Conservation (phyloP, 257 asterid genomes). For the Nicotiana knightiana region DNA sequence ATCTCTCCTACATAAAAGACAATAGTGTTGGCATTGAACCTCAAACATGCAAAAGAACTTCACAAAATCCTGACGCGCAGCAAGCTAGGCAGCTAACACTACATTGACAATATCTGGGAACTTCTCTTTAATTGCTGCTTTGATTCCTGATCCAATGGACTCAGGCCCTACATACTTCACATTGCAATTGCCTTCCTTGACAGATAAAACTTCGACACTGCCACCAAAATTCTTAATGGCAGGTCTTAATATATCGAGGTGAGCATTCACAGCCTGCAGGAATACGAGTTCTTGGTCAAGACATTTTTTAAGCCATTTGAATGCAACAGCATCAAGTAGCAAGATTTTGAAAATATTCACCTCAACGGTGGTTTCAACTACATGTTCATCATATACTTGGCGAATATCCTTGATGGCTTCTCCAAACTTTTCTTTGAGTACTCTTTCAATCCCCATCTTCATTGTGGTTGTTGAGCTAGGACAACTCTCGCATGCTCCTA, state of each 20-base stretch:
- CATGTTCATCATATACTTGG: conserved; percentile 56
- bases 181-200: conserved; percentile 51
- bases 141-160: conserved; percentile 80
- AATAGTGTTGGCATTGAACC: not conserved
- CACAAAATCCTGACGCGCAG: not conserved
- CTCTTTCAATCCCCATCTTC: conserved; percentile 87
- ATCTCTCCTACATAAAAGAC: not conserved
- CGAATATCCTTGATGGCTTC: conserved; percentile 67
- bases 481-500: conserved; percentile 86
- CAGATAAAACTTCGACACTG: conserved; percentile 63
- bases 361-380: conserved; percentile 48
- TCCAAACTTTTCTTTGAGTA: conserved; percentile 87
- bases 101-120: conserved; percentile 73
- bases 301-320: not conserved
- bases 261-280: conserved; percentile 71
- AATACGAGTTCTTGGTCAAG: not conserved
- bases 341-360: conserved; percentile 23
- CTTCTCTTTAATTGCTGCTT: conserved; percentile 92
- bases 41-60: not conserved
- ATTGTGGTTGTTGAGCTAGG: conserved; percentile 93
- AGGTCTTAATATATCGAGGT: conserved; percentile 75
- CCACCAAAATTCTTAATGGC: conserved; percentile 90
- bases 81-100: conserved; percentile 41
- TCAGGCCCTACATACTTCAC: conserved; percentile 74
- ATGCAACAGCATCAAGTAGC: not conserved